A percentile compares a stretch with the other conserved stretches of the same genome.
Conservation (phyloP, 2,329 filamentous ascomycete genomes). For the Bipolaris bicolor region DNA sequence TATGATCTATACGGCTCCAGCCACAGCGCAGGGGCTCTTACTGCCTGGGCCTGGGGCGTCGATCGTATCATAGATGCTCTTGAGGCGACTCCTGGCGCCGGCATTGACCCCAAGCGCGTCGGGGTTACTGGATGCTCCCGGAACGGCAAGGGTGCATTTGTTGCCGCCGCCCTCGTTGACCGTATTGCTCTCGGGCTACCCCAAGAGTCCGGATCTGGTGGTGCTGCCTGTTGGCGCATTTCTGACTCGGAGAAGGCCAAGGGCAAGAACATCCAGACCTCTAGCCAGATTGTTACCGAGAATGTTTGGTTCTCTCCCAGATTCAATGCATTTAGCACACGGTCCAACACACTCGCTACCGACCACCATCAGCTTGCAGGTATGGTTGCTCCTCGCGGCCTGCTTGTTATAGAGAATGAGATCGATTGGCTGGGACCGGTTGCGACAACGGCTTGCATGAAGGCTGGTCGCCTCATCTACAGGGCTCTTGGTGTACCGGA, state of each 20-base stretch:
- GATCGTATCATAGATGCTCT: conserved; percentile 66
- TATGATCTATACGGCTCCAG: conserved; percentile 64
- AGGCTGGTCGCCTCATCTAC: conserved; percentile 61
- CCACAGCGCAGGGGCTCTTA: conserved; percentile 64
- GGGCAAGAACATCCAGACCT: conserved; percentile 66
- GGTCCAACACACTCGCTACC: conserved; percentile 57
- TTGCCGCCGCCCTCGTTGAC: conserved; percentile 64
- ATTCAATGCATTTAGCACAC: conserved; percentile 60
- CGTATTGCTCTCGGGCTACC: conserved; percentile 67
- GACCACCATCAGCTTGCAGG: conserved; percentile 66
- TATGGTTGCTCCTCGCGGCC: conserved; percentile 62
- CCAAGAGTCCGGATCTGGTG: conserved; percentile 67
- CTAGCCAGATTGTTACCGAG: conserved; percentile 63
- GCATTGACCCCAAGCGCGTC: conserved; percentile 52
- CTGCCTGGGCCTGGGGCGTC: conserved; percentile 69
- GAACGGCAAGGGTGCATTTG: conserved; percentile 68
- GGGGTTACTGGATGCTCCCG: conserved; percentile 69
- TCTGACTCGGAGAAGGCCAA: conserved; percentile 54
- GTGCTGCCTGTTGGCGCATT: conserved; percentile 65
- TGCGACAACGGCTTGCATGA: conserved; percentile 64
- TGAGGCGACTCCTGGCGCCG: conserved; percentile 54
- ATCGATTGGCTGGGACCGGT: conserved; percentile 65
- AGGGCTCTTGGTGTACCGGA: conserved; percentile 60
- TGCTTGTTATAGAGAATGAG: conserved; percentile 64
- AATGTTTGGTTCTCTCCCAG: conserved; percentile 67